These are phyloP conservation scores for Tetramitus jugosus DNA, from an alignment of 208 protist genomes.

Conservation along the genomic window DNA sequence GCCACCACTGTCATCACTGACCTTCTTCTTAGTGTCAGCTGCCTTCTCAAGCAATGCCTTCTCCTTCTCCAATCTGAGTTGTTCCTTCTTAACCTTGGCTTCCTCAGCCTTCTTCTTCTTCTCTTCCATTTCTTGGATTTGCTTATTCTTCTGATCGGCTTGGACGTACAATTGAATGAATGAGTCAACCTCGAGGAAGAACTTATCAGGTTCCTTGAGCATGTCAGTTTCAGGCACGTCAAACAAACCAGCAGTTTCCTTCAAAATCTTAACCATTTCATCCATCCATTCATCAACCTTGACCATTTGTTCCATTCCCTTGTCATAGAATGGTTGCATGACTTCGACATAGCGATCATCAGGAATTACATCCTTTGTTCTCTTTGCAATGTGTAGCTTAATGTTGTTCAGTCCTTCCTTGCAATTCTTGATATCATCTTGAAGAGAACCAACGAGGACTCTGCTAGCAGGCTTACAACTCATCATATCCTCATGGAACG, in stretches of 20 bases:
- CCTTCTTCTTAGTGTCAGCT: neutral
- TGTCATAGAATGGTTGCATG: constrained; percentile 10
- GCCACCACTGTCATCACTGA: neutral
- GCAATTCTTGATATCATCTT: constrained; percentile 9
- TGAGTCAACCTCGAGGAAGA: neutral
- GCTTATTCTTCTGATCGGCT: constrained; percentile 15
- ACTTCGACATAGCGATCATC: neutral
- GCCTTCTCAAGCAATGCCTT: neutral
- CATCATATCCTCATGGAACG: neutral
- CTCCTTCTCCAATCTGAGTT: neutral
- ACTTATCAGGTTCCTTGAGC: constrained; percentile 20
- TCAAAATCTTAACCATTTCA: neutral
- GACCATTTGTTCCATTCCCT: neutral
- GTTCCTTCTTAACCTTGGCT: constrained; percentile 5
- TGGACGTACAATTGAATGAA: neutral
- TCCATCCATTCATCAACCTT: neutral
- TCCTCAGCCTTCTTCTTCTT: constrained; percentile 9
- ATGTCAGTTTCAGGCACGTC: neutral
- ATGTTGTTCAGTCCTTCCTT: neutral
- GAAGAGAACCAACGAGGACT: neutral
- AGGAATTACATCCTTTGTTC: neutral
- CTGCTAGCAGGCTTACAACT: neutral
- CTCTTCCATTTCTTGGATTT: neutral
- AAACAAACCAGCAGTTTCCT: neutral
- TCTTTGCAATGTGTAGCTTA: neutral